A percentile compares a stretch with the other conserved stretches of the same genome.
Conservation (phyloP, 768 basidiomycete genomes). For the Podaxis sp. region DNA sequence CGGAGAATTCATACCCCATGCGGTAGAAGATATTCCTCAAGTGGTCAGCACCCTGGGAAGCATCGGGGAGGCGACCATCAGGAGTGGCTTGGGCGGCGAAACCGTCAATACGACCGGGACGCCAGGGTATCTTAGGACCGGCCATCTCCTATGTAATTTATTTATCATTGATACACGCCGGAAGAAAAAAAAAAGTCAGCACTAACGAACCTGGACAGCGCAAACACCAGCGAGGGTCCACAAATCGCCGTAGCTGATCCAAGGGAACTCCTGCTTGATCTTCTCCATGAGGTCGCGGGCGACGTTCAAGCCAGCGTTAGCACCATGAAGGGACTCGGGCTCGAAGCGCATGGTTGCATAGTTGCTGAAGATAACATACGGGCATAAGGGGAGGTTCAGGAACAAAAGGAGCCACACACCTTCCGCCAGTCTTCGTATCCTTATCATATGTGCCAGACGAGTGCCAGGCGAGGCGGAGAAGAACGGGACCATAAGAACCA, state of each 20-base stretch:
- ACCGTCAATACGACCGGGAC: slow-evolving; percentile 91
- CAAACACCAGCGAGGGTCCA: slow-evolving; percentile 96
- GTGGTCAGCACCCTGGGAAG: slow-evolving; percentile 79
- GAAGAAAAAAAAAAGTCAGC: background rate
- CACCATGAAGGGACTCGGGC: slow-evolving; percentile 81
- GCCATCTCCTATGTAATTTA: slow-evolving; percentile 67
- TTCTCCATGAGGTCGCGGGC: slow-evolving; percentile 85
- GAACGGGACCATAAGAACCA: slow-evolving; percentile 84
- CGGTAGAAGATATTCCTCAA: slow-evolving; percentile 87
- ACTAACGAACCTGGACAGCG: slow-evolving; percentile 63
- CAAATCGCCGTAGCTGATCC: slow-evolving; percentile 95
- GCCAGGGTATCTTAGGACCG: slow-evolving; percentile 92
- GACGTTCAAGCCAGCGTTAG: slow-evolving; percentile 79
- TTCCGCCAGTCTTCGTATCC: slow-evolving; percentile 73
- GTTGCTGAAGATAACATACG: slow-evolving; percentile 55
- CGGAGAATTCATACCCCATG: slow-evolving; percentile 58
- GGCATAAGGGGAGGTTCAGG: slow-evolving; percentile 10
- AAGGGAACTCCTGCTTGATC: slow-evolving; percentile 83
- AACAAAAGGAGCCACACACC: slow-evolving; percentile 41
- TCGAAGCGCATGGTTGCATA: slow-evolving; percentile 98
- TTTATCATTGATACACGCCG: background rate
- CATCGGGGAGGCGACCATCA: slow-evolving; percentile 90
- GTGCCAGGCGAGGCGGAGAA: slow-evolving; percentile 94
- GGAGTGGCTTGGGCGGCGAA: slow-evolving; percentile 72
- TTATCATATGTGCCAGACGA: slow-evolving; percentile 92